Evolutionary conservation across 768 basidiomycete genomes (phyloP).

Genomic region (Rhizopogon vesiculosus): DNA sequence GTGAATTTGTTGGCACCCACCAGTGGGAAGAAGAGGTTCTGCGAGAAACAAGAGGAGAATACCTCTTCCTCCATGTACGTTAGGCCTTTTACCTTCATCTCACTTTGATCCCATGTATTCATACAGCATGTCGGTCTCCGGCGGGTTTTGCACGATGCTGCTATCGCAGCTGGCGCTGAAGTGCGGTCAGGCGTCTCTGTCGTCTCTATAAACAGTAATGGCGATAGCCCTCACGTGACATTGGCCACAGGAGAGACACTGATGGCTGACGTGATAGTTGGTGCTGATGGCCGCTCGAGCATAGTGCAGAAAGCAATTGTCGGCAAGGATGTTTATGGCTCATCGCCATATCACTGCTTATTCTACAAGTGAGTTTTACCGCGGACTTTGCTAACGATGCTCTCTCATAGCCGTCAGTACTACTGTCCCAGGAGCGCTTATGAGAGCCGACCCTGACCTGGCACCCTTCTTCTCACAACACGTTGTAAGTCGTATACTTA

Average conservation of each 20-base stretch:
- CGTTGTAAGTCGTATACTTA: constrained; percentile 10
- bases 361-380: constrained; percentile 39
- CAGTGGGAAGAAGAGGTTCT: constrained; percentile 45
- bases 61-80: constrained; percentile 45
- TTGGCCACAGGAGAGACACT: constrained; percentile 39
- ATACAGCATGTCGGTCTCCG: constrained; percentile 50
- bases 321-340: constrained; percentile 24
- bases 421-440: constrained; percentile 33
- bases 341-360: constrained; percentile 21
- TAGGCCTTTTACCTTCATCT: not conserved
- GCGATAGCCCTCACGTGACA: constrained; percentile 28
- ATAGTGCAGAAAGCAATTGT: constrained; percentile 31
- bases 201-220: constrained; percentile 24
- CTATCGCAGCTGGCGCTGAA: constrained; percentile 41
- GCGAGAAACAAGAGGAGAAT: constrained; percentile 43
- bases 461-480: constrained; percentile 20
- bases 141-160: constrained; percentile 41
- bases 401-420: constrained; percentile 24
- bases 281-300: constrained; percentile 54
- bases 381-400: not conserved
- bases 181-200: constrained; percentile 39
- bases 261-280: constrained; percentile 50
- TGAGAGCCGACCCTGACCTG: constrained; percentile 38
- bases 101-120: not conserved
- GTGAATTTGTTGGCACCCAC: constrained; percentile 39